Conservation (phyloP, 768 basidiomycete genomes). For the Kwoniella sp. region DNA sequence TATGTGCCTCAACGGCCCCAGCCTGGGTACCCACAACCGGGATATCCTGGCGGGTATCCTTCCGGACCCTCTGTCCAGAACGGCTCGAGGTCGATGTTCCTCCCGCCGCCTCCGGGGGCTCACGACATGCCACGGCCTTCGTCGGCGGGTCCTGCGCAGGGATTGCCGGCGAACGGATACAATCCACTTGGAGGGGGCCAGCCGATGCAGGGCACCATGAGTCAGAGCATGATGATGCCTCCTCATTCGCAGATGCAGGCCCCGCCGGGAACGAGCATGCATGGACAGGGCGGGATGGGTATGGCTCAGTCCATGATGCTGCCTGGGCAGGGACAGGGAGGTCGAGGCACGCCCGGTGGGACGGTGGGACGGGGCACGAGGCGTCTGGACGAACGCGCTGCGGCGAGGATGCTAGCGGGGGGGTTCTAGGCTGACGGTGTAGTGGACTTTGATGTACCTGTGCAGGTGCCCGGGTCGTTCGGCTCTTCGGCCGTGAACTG, state of each 20-base stretch:
- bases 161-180: too few relatives aligned
- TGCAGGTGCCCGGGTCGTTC: too few relatives aligned
- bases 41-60: neutral
- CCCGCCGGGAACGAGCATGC: neutral
- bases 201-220: too few relatives aligned
- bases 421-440: conserved; percentile 32
- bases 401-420: conserved; percentile 44
- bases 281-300: conserved; percentile 3
- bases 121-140: too few relatives aligned
- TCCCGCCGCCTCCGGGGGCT: too few relatives aligned
- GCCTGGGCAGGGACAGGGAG: conserved; percentile 12
- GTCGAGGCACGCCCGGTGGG: conserved; percentile 1
- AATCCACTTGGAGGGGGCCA: too few relatives aligned
- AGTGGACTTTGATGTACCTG: too few relatives aligned
- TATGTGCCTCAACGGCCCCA: neutral
- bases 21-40: neutral
- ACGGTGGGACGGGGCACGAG: conserved; percentile 25
- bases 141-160: too few relatives aligned
- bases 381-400: conserved; percentile 39
- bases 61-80: neutral
- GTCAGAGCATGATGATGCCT: too few relatives aligned
- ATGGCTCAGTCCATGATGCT: conserved; percentile 43
- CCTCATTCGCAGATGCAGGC: conserved; percentile 3
- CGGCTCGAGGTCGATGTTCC: conserved; percentile 37
- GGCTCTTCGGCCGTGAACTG: too few relatives aligned